Percentiles rank a stretch among this genome's conserved stretches.
Evolutionary conservation across 345 rosid species (phyloP).

Genomic region (Bruguiera gymnorhiza): DNA sequence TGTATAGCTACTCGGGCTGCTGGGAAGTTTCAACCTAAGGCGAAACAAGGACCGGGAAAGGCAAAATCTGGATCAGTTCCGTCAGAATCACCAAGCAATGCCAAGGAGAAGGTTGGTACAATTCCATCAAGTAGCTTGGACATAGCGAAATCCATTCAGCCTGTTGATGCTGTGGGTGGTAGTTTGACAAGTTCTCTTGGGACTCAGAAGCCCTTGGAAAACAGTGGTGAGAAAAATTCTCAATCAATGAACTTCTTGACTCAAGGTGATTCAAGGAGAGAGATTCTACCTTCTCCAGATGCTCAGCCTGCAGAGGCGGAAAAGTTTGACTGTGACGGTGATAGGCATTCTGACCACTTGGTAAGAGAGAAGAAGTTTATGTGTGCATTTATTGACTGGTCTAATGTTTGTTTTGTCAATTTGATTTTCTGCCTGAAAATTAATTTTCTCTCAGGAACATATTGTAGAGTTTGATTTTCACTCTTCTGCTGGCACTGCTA

Average conservation of each 20-base stretch:
- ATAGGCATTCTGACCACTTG: too few species aligned
- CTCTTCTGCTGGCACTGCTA: too few species aligned
- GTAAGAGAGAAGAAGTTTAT: too few species aligned
- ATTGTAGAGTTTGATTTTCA: too few species aligned
- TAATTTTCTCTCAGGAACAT: constrained; percentile 31
- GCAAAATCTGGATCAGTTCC: constrained; percentile 13
- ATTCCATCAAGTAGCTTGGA: neutral
- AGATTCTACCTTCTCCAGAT: too few species aligned
- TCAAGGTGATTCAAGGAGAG: too few species aligned
- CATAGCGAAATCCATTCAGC: neutral
- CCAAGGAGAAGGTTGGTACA: constrained; percentile 7
- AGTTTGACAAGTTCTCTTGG: neutral
- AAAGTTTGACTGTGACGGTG: too few species aligned
- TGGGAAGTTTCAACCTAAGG: constrained; percentile 28
- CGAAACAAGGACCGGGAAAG: constrained; percentile 11
- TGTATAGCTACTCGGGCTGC: constrained; percentile 14
- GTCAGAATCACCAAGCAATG: neutral
- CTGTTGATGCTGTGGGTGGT: constrained; percentile 5
- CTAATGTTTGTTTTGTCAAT: neutral
- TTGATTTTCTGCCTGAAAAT: constrained; percentile 5
- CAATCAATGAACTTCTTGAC: too few species aligned
- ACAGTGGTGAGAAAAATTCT: too few species aligned
- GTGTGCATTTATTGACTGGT: too few species aligned
- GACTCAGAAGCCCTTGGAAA: neutral
- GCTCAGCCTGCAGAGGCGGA: too few species aligned